These are phyloP conservation scores for Middelhovenomyces tepae DNA, from an alignment of 805 yeast genomes.

Conservation along the genomic window DNA sequence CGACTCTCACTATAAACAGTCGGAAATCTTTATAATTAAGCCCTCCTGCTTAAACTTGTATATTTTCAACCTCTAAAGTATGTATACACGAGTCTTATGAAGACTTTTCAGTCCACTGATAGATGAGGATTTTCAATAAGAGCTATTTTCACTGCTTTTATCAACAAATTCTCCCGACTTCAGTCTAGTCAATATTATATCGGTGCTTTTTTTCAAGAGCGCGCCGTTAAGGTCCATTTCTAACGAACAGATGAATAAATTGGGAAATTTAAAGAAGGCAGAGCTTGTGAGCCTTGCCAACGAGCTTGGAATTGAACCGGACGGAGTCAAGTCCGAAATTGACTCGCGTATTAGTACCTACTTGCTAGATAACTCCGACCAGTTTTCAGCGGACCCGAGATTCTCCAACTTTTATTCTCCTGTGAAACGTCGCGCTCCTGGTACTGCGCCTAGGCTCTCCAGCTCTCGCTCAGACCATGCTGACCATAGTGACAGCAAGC, in stretches of 20 bases:
- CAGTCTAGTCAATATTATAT: no score
- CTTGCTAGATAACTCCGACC: constrained; percentile 14
- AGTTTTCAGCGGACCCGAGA: constrained; percentile 15
- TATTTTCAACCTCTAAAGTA: no score
- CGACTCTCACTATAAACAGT: no score
- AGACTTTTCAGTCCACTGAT: no score
- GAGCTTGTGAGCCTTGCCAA: constrained; percentile 31
- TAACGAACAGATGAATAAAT: constrained; percentile 26
- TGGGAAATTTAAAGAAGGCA: constrained; percentile 31
- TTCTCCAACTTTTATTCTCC: constrained; percentile 15
- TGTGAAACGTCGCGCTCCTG: constrained; percentile 9
- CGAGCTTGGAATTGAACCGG: constrained; percentile 26
- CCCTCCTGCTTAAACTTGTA: no score
- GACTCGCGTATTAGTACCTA: constrained; percentile 21
- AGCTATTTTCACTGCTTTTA: no score
- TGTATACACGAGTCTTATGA: no score
- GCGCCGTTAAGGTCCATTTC: no score
- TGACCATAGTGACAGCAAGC: constrained; percentile 12
- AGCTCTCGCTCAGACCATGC: constrained; percentile 4
- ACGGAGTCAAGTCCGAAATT: constrained; percentile 24
- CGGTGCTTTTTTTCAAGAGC: no score
- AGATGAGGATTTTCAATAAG: no score
- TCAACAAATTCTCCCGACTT: no score
- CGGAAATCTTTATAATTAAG: no score
- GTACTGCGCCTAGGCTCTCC: constrained; percentile 7